Evolutionary conservation across 2,329 filamentous ascomycete species (phyloP), one percentile per base, ranked within the genome.

Genomic region (Metarhizium sp.): DNA sequence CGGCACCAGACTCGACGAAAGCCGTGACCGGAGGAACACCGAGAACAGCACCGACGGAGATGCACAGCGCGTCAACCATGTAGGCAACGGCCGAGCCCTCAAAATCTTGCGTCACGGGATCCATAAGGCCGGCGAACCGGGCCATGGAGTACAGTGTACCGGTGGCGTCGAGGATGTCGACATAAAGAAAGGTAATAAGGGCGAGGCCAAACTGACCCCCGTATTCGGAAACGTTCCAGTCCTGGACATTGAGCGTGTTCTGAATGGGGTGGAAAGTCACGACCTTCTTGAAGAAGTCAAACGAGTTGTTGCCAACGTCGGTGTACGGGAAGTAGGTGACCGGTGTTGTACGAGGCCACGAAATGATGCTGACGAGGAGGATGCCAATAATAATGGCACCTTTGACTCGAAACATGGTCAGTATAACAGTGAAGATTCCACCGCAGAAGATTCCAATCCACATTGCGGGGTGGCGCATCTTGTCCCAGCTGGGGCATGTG

Each of bases 141-240:
- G 90, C 90, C 90, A 95, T 95, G 20, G 88, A 88, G 73, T 95
- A 95, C 57, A 95, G 75, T 1, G 90, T 95, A 62, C 89, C 90
- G 0, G 90, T 95, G 61, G 84, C 86, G 69, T 95, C 90, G 48
- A 95, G 81, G 58, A 95, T 92, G 64, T 95, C 90, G 60, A 95
- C 90, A 64, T 95, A 95, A 25, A 95, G 78, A 73, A 95, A 95
- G 2, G 90, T 95, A 69, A 95, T 85, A 60, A 95, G 83, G 0
- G 90, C 90, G 51, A 94, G 77, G 32, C 86, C 88, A 64, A 95
- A 95, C 65, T 94, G 85, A 3, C 82, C 82, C 11, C 86, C 84
- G 56, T 90, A 84, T 4, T 76, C 76, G 7, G 78, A 73, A 29
- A 95, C 75, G 62, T 87, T 74, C 86, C 88, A 95, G 56, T 90